These are phyloP conservation scores for Dendrobium catenatum DNA, from an alignment of 106 monocot genomes.

Conservation along the genomic window DNA sequence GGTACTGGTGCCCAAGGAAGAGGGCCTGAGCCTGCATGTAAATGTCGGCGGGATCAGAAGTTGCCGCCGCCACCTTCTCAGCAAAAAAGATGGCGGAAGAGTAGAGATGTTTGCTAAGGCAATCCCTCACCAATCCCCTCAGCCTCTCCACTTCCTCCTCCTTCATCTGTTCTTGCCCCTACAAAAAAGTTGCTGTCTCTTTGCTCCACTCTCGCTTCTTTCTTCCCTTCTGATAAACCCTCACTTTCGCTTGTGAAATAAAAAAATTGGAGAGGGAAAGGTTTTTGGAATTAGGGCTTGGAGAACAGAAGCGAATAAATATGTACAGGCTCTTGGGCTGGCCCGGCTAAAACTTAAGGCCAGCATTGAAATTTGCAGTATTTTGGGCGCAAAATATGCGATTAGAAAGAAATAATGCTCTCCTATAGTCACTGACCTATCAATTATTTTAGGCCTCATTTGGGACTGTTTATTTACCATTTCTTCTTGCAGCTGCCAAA, in stretches of 20 bases:
- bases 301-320: too few relatives aligned
- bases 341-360: too few relatives aligned
- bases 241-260: neutral
- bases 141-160: constrained; percentile 81
- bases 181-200: neutral
- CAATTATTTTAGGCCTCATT: too few relatives aligned
- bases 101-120: constrained; percentile 94
- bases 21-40: constrained; percentile 99
- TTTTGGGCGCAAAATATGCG: too few relatives aligned
- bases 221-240: constrained; percentile 1
- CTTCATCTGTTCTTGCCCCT: constrained; percentile 29
- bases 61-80: constrained; percentile 84
- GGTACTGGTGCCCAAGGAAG: constrained; percentile 79
- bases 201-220: neutral
- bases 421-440: too few relatives aligned
- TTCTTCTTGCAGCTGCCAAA: too few relatives aligned
- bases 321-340: too few relatives aligned
- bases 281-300: neutral
- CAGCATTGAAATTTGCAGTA: too few relatives aligned
- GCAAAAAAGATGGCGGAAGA: constrained; percentile 96
- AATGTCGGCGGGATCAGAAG: constrained; percentile 83
- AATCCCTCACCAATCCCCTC: constrained; percentile 83
- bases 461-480: too few relatives aligned
- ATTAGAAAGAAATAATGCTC: too few relatives aligned
- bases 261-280: neutral